Evolutionary conservation across 768 basidiomycete genomes (phyloP).

Genomic region (Suillus plorans): DNA sequence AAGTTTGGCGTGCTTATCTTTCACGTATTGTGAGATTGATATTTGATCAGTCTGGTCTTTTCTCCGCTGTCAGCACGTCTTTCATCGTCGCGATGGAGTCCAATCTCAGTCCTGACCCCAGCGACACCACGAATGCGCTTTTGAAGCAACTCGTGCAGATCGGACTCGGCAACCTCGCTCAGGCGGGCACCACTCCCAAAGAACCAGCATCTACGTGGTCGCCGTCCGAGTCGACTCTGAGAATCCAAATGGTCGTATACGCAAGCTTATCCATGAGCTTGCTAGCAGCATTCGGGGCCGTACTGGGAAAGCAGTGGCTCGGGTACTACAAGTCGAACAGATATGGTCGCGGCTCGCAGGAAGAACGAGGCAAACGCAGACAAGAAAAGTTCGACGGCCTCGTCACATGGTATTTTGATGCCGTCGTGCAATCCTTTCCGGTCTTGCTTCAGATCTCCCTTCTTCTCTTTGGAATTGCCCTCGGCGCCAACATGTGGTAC

Average conservation of each 20-base stretch:
- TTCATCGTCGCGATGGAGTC: no score
- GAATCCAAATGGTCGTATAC: no score
- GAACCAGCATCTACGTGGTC: neutral
- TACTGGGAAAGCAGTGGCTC: no score
- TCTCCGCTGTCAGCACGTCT: no score
- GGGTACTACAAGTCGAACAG: neutral
- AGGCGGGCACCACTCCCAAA: no score
- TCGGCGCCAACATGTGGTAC: conserved; percentile 5
- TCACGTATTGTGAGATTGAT: neutral
- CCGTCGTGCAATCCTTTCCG: conserved; percentile 9
- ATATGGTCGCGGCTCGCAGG: conserved; percentile 6
- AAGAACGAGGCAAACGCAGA: conserved; percentile 6
- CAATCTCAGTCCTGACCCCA: no score
- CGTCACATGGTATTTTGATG: conserved; percentile 10
- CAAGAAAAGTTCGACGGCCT: conserved; percentile 13
- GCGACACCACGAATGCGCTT: no score
- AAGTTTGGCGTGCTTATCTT: neutral
- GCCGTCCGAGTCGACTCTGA: no score
- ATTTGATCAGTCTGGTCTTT: conserved; percentile 9
- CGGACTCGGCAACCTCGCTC: no score
- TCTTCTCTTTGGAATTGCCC: conserved; percentile 12
- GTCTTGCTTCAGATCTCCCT: conserved; percentile 14
- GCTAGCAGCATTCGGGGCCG: no score
- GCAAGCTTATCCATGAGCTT: no score
- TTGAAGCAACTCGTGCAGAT: no score